Conservation (phyloP, 805 yeast genomes). For the Clavispora carvajalis region DNA sequence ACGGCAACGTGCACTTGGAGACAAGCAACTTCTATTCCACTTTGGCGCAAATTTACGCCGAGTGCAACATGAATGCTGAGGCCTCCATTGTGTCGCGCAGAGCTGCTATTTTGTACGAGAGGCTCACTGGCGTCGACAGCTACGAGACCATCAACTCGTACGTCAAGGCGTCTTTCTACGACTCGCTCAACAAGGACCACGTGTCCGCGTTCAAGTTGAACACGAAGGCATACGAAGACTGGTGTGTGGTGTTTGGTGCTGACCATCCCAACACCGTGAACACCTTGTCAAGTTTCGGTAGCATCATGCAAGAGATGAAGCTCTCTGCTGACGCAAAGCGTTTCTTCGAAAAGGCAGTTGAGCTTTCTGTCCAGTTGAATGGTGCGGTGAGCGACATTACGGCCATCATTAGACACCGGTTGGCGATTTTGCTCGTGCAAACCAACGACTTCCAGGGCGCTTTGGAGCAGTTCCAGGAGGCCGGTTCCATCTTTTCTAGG, state of each 20-base stretch:
- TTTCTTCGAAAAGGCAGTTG: conserved; percentile 51
- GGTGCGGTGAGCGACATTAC: conserved; percentile 59
- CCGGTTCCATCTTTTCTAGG: conserved; percentile 52
- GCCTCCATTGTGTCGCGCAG: conserved; percentile 65
- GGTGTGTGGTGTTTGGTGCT: conserved; percentile 54
- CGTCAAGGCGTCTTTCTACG: conserved; percentile 70
- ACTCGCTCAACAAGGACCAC: conserved; percentile 53
- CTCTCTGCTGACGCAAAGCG: conserved; percentile 43
- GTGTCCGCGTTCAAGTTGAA: conserved; percentile 59
- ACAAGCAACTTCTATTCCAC: conserved; percentile 66
- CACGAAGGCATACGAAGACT: conserved; percentile 52
- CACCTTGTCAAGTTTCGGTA: conserved; percentile 56
- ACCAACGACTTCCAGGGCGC: conserved; percentile 52
- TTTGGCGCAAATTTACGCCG: conserved; percentile 63
- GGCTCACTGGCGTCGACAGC: conserved; percentile 77
- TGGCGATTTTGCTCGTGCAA: conserved; percentile 46
- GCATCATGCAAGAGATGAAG: conserved; percentile 51
- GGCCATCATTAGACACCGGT: conserved; percentile 64
- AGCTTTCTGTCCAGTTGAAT: conserved; percentile 43
- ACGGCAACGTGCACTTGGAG: conserved; percentile 74
- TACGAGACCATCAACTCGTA: conserved; percentile 67
- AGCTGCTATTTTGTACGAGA: conserved; percentile 69
- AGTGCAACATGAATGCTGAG: conserved; percentile 47
- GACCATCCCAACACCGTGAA: conserved; percentile 68
- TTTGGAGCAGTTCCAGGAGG: conserved; percentile 46